Evolutionary conservation across 441 rosid species (phyloP).

Genomic region (Gossypium lobatum): DNA sequence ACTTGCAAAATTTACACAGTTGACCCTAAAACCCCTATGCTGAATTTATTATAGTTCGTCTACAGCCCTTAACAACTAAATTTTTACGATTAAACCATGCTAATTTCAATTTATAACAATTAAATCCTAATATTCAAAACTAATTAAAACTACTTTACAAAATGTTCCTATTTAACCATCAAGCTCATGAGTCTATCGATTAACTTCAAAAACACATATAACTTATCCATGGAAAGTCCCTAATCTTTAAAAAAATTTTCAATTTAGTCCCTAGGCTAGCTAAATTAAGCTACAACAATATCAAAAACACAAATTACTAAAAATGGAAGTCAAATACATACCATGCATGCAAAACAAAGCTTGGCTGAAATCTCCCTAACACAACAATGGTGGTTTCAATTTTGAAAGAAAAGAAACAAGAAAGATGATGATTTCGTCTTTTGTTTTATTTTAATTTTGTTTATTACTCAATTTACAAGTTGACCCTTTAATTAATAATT

Average conservation of each 20-base stretch:
- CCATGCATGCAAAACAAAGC: not conserved
- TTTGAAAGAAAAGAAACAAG: not conserved
- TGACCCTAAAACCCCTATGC: not conserved
- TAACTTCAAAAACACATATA: not conserved
- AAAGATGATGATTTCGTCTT: not conserved
- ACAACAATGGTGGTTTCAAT: not conserved
- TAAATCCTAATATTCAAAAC: not conserved
- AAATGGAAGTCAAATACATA: no score
- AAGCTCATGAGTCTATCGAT: not conserved
- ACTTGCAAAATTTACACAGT: not conserved
- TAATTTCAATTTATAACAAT: no score
- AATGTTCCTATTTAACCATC: not conserved
- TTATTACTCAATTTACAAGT: not conserved
- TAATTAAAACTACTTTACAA: no score
- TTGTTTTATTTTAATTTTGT: no score
- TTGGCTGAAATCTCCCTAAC: not conserved
- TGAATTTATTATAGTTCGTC: not conserved
- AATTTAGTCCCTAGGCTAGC: no score
- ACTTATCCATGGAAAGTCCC: not conserved
- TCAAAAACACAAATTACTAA: no score
- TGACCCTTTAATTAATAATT: not conserved
- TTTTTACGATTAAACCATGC: no score
- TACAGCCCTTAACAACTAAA: not conserved
- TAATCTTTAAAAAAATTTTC: not conserved
- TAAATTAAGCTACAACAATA: no score